Percentiles rank a stretch among this genome's conserved stretches.
These are phyloP conservation scores for Sisymbrium irio DNA, from an alignment of 345 rosid genomes.

Conservation along the genomic window DNA sequence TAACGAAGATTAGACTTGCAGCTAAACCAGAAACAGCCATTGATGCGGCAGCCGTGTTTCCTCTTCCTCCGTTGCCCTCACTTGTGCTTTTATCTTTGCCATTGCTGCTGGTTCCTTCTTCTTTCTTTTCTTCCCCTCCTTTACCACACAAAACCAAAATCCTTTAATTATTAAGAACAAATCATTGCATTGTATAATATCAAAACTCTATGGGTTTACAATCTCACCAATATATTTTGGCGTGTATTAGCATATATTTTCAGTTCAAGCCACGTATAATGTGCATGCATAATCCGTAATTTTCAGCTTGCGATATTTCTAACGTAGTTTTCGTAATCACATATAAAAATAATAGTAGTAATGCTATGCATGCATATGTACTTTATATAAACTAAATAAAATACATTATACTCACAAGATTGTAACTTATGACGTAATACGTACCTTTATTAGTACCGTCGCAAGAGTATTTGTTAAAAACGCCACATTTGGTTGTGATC, in stretches of 20 bases:
- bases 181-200: background rate
- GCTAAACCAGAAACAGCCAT: conserved; percentile 18
- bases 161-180: background rate
- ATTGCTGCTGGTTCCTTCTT: background rate
- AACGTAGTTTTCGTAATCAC: background rate
- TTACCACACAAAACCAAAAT: background rate
- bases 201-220: background rate
- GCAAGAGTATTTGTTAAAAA: conserved; percentile 26
- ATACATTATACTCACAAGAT: background rate
- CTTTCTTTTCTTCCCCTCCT: conserved; percentile 14
- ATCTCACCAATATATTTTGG: background rate
- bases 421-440: background rate
- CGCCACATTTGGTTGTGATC: conserved; percentile 30
- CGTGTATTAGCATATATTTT: background rate
- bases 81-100: background rate
- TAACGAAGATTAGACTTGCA: conserved; percentile 15
- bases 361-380: background rate
- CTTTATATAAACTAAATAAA: background rate
- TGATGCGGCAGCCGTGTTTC: conserved; percentile 18
- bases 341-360: background rate
- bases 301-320: no score
- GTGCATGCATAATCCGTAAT: background rate
- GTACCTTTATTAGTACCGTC: conserved; percentile 24
- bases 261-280: background rate
- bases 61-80: conserved; percentile 23